These are phyloP conservation scores for Boletus albobrunnescens DNA, from an alignment of 1,284 basidiomycete genomes.

Conservation along the genomic window DNA sequence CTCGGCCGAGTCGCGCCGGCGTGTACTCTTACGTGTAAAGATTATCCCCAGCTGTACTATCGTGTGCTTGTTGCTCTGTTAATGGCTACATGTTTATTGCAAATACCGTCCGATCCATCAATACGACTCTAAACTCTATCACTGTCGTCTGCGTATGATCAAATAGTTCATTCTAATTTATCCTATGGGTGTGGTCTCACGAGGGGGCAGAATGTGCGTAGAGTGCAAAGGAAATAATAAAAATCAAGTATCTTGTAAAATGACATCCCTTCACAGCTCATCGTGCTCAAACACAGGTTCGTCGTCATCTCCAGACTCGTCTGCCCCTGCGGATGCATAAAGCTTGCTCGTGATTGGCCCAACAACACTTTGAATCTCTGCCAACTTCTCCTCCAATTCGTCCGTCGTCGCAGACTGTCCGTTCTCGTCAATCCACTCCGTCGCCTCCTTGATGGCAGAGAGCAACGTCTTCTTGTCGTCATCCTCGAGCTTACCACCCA, in stretches of 20 bases:
- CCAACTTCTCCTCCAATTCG: slow-evolving; percentile 88
- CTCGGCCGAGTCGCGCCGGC: not conserved
- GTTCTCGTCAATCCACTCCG: slow-evolving; percentile 88
- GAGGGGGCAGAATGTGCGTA: not conserved
- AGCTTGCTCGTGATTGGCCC: slow-evolving; percentile 79
- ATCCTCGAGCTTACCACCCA: slow-evolving; percentile 84
- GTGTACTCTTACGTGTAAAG: slow-evolving; percentile 16
- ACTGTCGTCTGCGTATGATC: not conserved
- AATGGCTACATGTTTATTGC: not conserved
- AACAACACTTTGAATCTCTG: slow-evolving; percentile 69
- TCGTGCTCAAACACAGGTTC: slow-evolving; percentile 61
- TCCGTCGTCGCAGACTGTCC: slow-evolving; percentile 76
- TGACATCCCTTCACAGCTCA: slow-evolving; percentile 47
- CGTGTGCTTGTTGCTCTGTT: not conserved
- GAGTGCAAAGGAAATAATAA: slow-evolving; percentile 12
- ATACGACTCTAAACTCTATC: slow-evolving; percentile 8
- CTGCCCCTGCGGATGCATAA: slow-evolving; percentile 49
- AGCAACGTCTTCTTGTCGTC: slow-evolving; percentile 90
- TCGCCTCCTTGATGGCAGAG: slow-evolving; percentile 78
- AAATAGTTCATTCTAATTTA: slow-evolving; percentile 15
- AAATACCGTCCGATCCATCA: not conserved
- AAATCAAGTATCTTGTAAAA: slow-evolving; percentile 1
- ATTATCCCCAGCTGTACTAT: not conserved
- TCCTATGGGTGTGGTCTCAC: not conserved
- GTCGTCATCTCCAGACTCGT: slow-evolving; percentile 48